Percentiles rank a stretch among this genome's conserved stretches.
These are phyloP conservation scores for Leishmania amazonensis DNA, from an alignment of 208 protist species.

Conservation along the genomic window DNA sequence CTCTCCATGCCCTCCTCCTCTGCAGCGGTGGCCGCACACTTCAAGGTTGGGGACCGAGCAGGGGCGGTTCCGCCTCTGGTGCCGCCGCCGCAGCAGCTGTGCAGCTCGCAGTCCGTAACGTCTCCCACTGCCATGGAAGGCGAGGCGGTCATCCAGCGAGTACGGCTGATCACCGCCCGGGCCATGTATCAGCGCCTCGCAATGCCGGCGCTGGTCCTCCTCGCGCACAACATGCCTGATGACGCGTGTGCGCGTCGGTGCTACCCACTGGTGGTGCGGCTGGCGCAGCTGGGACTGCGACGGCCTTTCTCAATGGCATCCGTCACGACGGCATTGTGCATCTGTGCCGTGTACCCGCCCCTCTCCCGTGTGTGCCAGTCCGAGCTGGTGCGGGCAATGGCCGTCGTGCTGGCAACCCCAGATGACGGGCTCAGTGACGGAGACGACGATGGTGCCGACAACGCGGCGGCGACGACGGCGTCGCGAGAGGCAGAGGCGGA, in stretches of 20 bases:
- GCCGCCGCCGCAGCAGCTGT: neutral
- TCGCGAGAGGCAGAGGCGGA: neutral
- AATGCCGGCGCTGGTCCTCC: constrained; percentile 57
- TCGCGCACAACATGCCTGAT: constrained; percentile 66
- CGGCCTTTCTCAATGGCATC: constrained; percentile 54
- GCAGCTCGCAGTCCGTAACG: neutral
- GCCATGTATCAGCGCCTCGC: constrained; percentile 44
- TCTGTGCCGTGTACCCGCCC: constrained; percentile 54
- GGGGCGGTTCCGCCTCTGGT: neutral
- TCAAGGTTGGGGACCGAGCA: neutral
- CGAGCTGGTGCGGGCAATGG: constrained; percentile 47
- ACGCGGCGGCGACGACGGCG: neutral
- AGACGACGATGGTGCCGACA: neutral
- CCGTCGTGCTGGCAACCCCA: constrained; percentile 44
- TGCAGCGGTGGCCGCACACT: constrained; percentile 2
- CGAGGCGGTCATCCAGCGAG: constrained; percentile 11
- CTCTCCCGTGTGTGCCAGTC: constrained; percentile 42
- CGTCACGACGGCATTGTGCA: constrained; percentile 41
- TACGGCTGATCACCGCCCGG: constrained; percentile 25
- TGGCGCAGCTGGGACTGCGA: constrained; percentile 47
- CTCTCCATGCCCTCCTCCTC: constrained; percentile 19
- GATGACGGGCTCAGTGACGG: constrained; percentile 9
- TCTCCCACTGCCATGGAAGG: neutral
- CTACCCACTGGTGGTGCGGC: constrained; percentile 35
- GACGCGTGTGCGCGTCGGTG: constrained; percentile 27